A percentile compares a stretch with the other conserved stretches of the same genome.
These are phyloP conservation scores for Rhododendron molle DNA, from an alignment of 148 eudicot genomes.

Conservation along the genomic window DNA sequence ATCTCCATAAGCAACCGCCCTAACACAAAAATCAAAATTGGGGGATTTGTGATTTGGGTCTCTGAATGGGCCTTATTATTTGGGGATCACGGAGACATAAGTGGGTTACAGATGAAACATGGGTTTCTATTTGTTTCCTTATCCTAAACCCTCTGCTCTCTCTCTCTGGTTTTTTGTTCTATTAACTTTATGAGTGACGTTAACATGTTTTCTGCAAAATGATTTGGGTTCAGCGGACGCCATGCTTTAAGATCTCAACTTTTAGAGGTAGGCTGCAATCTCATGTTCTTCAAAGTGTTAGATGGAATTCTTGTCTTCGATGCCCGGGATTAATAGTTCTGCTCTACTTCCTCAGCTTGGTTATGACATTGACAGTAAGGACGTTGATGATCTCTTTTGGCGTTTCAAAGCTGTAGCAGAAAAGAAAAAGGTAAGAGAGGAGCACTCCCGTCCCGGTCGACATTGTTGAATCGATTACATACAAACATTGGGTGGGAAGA, in stretches of 20 bases:
- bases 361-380: constrained; percentile 72
- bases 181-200: neutral
- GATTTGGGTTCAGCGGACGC: constrained; percentile 67
- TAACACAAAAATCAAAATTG: no score
- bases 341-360: constrained; percentile 54
- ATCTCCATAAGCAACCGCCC: no score
- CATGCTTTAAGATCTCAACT: constrained; percentile 87
- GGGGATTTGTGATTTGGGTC: no score
- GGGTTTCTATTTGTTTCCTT: no score
- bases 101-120: no score
- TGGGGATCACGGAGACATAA: no score
- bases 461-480: neutral
- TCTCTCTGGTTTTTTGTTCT: neutral
- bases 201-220: neutral
- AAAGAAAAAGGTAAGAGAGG: constrained; percentile 63
- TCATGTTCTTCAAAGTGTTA: neutral
- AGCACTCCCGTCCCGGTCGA: neutral
- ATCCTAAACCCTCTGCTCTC: no score
- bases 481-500: neutral
- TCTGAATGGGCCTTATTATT: no score
- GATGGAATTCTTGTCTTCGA: neutral
- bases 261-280: constrained; percentile 51
- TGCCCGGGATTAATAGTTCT: neutral
- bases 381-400: constrained; percentile 81
- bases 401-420: constrained; percentile 91